Evolutionary conservation across 192 early-diverging fungal species (phyloP).

Genomic region (Mortierella alpina): DNA sequence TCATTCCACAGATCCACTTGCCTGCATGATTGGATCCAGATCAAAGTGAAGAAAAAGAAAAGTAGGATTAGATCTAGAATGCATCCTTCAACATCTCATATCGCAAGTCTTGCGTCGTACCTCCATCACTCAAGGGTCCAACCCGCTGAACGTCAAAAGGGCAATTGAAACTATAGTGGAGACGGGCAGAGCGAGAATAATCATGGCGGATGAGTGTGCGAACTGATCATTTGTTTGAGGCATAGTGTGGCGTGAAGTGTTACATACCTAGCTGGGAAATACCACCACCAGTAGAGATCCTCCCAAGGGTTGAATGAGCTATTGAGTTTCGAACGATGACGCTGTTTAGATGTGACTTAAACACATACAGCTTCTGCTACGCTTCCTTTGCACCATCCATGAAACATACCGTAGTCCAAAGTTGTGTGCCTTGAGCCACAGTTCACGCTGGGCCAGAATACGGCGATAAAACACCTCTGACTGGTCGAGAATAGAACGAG

Average conservation of each 20-base stretch:
- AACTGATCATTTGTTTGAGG: neutral
- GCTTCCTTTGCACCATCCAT: too few relatives aligned
- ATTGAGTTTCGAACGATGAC: neutral
- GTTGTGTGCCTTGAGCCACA: constrained; percentile 1
- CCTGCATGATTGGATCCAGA: neutral
- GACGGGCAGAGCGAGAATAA: neutral
- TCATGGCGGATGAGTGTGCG: neutral
- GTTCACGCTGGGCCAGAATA: neutral
- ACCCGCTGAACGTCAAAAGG: constrained; percentile 48
- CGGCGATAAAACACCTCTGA: neutral
- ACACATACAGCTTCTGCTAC: too few relatives aligned
- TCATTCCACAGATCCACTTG: constrained; percentile 43
- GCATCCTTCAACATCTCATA: too few relatives aligned
- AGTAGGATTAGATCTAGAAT: neutral
- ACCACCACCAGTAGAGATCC: constrained; percentile 36
- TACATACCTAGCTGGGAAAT: constrained; percentile 40
- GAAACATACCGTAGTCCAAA: neutral
- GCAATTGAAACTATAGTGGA: constrained; percentile 16
- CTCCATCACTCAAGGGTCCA: constrained; percentile 46
- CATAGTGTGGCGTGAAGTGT: neutral
- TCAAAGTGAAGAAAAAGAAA: neutral
- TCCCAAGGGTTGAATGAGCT: constrained; percentile 31
- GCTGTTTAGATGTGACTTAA: too few relatives aligned
- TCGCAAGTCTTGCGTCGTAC: neutral
- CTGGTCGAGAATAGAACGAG: neutral